phyloP scores from a whole-genome alignment of 2,329 filamentous ascomycete species.

The Talaromyces piceae region DNA sequence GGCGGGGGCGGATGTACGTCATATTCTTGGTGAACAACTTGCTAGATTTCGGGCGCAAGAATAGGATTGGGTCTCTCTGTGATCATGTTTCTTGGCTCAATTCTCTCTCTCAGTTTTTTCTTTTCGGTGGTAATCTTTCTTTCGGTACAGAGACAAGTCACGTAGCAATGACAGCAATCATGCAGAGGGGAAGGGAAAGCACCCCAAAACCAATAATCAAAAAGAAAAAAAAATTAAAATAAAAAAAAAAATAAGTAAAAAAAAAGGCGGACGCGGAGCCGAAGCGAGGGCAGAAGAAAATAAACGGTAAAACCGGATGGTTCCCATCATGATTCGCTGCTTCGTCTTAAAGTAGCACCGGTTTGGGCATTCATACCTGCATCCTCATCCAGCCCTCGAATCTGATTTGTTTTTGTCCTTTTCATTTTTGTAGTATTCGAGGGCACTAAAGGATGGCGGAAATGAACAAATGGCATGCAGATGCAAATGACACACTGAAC shows the following conservation, averaged over 20 bases:
- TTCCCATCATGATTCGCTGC: conserved; percentile 25
- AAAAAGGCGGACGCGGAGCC: background rate
- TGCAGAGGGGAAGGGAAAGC: too few relatives aligned
- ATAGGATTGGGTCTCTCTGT: too few relatives aligned
- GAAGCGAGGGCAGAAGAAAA: background rate
- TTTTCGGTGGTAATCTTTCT: background rate
- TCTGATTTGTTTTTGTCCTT: background rate
- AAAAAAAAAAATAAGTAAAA: conserved; percentile 16
- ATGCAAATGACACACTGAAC: background rate
- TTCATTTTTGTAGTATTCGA: background rate
- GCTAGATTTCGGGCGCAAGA: too few relatives aligned
- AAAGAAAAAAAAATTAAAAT: background rate
- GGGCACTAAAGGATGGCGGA: background rate
- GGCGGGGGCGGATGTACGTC: background rate
- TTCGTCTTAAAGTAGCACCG: conserved; percentile 18
- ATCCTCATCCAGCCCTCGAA: conserved; percentile 9
- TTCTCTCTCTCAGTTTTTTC: background rate
- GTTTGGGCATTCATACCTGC: conserved; percentile 38
- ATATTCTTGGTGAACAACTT: too few relatives aligned
- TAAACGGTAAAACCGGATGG: background rate
- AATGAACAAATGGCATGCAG: background rate
- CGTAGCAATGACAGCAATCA: too few relatives aligned
- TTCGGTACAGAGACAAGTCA: too few relatives aligned
- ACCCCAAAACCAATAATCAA: too few relatives aligned
- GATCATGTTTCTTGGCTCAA: too few relatives aligned